Base-by-base conservation (phyloP, 2,329 filamentous ascomycete genomes). In the Colletotrichum incanum region DNA sequence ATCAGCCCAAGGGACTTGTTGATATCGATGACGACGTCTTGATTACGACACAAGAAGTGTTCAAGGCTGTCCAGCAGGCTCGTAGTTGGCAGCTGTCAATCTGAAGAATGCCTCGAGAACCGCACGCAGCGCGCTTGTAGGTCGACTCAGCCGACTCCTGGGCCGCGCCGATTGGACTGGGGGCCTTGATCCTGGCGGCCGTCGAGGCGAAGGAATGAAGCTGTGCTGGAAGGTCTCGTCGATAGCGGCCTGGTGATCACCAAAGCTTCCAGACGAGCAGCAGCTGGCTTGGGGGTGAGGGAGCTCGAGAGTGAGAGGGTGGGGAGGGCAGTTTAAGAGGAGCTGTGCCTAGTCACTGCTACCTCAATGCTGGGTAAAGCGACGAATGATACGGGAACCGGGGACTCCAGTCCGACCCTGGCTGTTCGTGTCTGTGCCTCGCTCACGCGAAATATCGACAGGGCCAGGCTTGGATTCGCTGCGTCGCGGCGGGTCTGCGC, bases 281-380 rank as follows among this genome's bases (percentile, higher is more conserved):
- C 74, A 74, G 74, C 74, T 73, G 67, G 65, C 65, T 72, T 62
- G 55, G 59, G 71, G 60, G 67, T 64, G 62, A 73, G 71, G 54
- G 59, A 76, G 72, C 61, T 71, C 56, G 67, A 69, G 62, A 65
- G 55, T 67, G 58, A 71, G 74, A 73, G 74, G 78, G 80, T 77
- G 79, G 78, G 77, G 76, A 73, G 50, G 76, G 76, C 75, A 76
- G 77, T 77, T 78, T 79, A 78, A 80, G 78, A 80, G 80, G 77
- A 76, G 74, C 74, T 76, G 72, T 67, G 74, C 67, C 69, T 70
- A 23, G 55, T 58, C 37, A 65, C 52, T 72, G 60, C 54, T 69
- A 65, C 70, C 66, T 65, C 65, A 60, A 60, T 54, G 54, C 65
- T 72, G 54, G 58, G 70, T 60, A 28, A 52, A 65, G 59, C 23